Evolutionary conservation across 306 rosid genomes (phyloP), one percentile per base, ranked within the genome.

Genomic region (Potentilla sterilis): DNA sequence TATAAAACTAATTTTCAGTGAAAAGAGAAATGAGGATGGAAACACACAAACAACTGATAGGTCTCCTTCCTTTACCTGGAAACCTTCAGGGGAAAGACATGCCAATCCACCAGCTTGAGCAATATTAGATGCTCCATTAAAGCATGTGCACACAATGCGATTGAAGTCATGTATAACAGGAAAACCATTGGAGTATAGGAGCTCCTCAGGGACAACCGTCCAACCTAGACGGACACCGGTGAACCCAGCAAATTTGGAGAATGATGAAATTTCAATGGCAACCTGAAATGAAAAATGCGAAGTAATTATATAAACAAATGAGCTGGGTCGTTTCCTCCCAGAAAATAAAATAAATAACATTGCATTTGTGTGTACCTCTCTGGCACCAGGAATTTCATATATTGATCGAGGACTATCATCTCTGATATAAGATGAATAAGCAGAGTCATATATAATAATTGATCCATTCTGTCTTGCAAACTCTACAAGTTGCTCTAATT

Each of bases 391-490:
- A 78, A 87, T 87, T 81, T 91, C 91, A 63, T 58, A 91, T 74
- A 91, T 91, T 72, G 93, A 88, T 57, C 85, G 83, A 41, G 96
- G 92, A 78, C 88, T 82, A 69, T 77, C 87, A 62, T 91, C 96
- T 28, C 83, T 78, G 73, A 91, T 75, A 78, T 85, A 91, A 65
- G 90, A 67, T 71, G 90, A 83, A 75, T 91, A 91, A 15, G 93
- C 90, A 67, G 96, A 84, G 76, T 88, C 96, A 78, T 66, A 88
- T 52, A 88, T 74, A 61, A 91, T 87, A 65, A 91, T 88, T 48
- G 96, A 91, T 80, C 96, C 93, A 74, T 87, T 91, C 14, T 70
- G 76, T 70, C 83, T 88, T 46, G 96, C 91, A 76, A 91, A 91
- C 43, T 84, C 69, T 28, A 91, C 91, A 70, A 88, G 92, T 54